Conservation (phyloP, 2,329 filamentous ascomycete species). For the Cytospora piceicola region DNA sequence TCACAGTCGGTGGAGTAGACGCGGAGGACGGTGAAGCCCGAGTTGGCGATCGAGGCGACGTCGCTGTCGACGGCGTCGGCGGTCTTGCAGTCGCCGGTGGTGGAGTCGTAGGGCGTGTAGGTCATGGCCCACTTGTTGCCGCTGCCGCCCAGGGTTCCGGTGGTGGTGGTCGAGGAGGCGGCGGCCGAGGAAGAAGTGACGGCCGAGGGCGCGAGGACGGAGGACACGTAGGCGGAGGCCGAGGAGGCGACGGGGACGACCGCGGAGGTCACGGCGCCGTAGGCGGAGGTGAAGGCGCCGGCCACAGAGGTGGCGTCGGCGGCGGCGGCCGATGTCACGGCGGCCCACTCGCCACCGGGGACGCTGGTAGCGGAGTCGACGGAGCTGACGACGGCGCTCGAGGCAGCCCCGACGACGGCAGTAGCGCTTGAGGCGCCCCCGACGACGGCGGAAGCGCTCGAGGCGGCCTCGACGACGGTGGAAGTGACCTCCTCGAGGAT, state of each 20-base stretch:
- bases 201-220: conserved; percentile 36
- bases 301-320: conserved; percentile 37
- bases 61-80: conserved; percentile 61
- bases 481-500: conserved; percentile 30
- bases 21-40: conserved; percentile 74
- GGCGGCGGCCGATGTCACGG: conserved; percentile 29
- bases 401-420: no score
- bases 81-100: conserved; percentile 66
- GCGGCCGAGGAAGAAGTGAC: conserved; percentile 36
- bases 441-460: conserved; percentile 36
- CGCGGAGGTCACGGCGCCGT: conserved; percentile 79
- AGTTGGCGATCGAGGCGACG: conserved; percentile 62
- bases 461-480: conserved; percentile 27
- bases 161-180: conserved; percentile 33
- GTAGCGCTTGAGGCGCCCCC: conserved; percentile 35
- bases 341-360: conserved; percentile 16
- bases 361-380: conserved; percentile 36
- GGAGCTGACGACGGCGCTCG: conserved; percentile 39
- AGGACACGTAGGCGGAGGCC: conserved; percentile 32
- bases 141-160: conserved; percentile 44
- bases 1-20: conserved; percentile 93
- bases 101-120: conserved; percentile 73
- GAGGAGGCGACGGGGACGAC: conserved; percentile 55
- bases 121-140: conserved; percentile 73
- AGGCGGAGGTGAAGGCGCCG: conserved; percentile 51